A percentile compares a stretch with the other conserved stretches of the same genome.
These are phyloP conservation scores for Auxenochlorella pyrenoidosa DNA, from an alignment of 139 green algal species.

Conservation along the genomic window DNA sequence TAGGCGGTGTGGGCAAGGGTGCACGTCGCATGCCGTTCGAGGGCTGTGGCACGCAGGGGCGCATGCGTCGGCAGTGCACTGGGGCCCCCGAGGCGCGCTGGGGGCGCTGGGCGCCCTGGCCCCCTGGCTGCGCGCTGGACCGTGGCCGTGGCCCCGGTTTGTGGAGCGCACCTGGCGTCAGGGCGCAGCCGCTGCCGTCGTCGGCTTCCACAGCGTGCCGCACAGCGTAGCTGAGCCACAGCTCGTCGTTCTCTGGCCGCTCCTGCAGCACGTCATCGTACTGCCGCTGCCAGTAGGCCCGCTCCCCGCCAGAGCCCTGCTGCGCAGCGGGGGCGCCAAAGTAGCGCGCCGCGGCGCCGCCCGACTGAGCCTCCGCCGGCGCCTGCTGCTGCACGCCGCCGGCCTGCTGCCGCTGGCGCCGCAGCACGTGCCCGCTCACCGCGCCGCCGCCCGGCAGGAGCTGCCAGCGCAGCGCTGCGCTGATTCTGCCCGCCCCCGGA, in stretches of 20 bases:
- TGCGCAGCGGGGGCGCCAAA: neutral
- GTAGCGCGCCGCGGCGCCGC: neutral
- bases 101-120: too few species aligned
- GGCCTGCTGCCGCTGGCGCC: neutral
- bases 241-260: neutral
- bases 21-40: too few species aligned
- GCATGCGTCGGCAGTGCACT: too few species aligned
- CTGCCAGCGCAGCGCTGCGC: neutral
- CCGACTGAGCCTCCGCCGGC: neutral
- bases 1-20: too few species aligned
- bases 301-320: neutral
- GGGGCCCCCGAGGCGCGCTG: too few species aligned
- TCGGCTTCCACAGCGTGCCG: neutral
- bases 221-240: slow-evolving; percentile 21
- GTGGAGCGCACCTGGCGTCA: neutral
- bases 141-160: too few species aligned
- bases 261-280: slow-evolving; percentile 17
- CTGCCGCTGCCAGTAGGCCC: slow-evolving; percentile 12
- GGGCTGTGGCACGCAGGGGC: too few species aligned
- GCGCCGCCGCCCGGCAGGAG: slow-evolving; percentile 2
- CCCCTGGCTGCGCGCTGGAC: too few species aligned
- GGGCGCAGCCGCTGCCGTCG: too few species aligned
- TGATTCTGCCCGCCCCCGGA: neutral
- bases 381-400: neutral
- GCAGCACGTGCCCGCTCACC: neutral